These are phyloP conservation scores for Phaeolepiota aurea DNA, from an alignment of 768 basidiomycete genomes.

Conservation along the genomic window DNA sequence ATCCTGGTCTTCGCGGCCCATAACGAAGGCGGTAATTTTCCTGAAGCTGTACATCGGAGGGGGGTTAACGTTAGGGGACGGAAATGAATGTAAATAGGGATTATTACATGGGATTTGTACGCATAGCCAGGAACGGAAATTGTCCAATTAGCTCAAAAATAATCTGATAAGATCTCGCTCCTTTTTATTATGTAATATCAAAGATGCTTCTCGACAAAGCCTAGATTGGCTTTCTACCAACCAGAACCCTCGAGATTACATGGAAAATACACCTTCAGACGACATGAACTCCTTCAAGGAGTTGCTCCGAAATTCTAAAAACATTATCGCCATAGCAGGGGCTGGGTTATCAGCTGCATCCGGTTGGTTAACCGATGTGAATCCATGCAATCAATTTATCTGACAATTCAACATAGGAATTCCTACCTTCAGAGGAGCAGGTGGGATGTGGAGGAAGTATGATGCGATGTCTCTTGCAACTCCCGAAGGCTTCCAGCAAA, in stretches of 20 bases:
- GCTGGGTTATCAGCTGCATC: conserved; percentile 63
- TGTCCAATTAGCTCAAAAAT: not conserved
- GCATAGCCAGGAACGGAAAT: not conserved
- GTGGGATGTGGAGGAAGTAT: conserved; percentile 44
- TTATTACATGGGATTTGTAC: not conserved
- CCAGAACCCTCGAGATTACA: no score
- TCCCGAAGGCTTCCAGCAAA: conserved; percentile 37
- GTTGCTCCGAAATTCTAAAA: conserved; percentile 18
- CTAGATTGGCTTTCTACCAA: no score
- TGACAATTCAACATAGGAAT: conserved; percentile 16
- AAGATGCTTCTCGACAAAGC: no score
- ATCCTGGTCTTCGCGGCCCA: conserved; percentile 29
- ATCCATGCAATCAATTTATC: conserved; percentile 3
- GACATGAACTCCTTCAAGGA: conserved; percentile 22
- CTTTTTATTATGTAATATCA: no score
- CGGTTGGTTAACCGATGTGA: conserved; percentile 22
- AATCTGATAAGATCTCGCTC: conserved; percentile 21
- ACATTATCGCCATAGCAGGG: conserved; percentile 34
- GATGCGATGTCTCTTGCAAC: conserved; percentile 44
- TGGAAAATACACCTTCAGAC: conserved; percentile 13
- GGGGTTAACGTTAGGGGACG: conserved; percentile 6
- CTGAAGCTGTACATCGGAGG: conserved; percentile 29
- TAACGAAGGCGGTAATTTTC: conserved; percentile 30
- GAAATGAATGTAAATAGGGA: conserved; percentile 2
- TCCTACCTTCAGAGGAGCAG: conserved; percentile 44